Conservation (phyloP, 371 early-diverging fungal genomes). For the Capillidium rhysosporum region DNA sequence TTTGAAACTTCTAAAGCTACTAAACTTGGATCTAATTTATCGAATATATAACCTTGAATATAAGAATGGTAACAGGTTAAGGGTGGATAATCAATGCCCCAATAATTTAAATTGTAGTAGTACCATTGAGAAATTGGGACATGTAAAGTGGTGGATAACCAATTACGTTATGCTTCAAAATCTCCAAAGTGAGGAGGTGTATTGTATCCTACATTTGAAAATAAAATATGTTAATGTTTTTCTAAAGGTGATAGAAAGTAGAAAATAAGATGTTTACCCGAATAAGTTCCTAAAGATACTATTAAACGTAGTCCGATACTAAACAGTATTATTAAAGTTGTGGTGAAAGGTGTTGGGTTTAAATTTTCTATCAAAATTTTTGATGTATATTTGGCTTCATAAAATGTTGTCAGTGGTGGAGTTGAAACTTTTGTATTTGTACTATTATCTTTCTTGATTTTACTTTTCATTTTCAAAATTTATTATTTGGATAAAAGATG, state of each 20-base stretch:
- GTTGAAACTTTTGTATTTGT: no score
- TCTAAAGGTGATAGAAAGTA: not conserved
- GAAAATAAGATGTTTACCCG: not conserved
- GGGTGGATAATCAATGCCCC: conserved; percentile 95
- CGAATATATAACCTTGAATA: conserved; percentile 27
- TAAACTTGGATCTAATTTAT: conserved; percentile 57
- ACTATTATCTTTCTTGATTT: no score
- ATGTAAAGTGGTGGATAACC: conserved; percentile 82
- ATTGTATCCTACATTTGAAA: conserved; percentile 13
- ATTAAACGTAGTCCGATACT: not conserved
- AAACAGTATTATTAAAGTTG: not conserved
- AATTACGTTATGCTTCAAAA: conserved; percentile 94
- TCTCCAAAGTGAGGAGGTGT: conserved; percentile 75
- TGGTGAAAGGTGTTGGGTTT: not conserved
- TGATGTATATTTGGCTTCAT: no score
- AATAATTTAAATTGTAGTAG: conserved; percentile 63
- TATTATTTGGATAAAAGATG: no score
- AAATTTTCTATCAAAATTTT: no score
- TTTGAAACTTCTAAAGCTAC: conserved; percentile 64
- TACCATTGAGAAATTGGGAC: conserved; percentile 72
- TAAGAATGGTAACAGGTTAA: conserved; percentile 51
- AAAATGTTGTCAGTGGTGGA: no score
- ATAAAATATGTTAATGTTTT: no score
- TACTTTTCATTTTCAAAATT: no score
- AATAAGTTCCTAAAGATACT: not conserved